These are phyloP conservation scores for Phlyctochytrium bullatum DNA, from an alignment of 192 early-diverging fungal species.

Conservation along the genomic window DNA sequence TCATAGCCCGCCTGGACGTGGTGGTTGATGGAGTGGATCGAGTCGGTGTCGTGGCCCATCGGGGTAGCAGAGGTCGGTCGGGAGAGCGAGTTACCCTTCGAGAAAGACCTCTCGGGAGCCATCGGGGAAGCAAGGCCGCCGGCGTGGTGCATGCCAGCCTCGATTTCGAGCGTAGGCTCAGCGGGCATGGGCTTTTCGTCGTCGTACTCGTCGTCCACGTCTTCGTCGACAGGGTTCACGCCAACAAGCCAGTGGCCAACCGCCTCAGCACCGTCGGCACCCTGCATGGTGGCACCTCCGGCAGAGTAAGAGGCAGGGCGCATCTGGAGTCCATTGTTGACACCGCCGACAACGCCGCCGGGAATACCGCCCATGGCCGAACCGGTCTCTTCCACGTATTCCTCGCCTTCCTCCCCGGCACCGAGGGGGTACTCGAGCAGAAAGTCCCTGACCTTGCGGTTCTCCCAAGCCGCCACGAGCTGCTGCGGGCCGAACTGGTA, in stretches of 20 bases:
- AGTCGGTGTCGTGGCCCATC: background rate
- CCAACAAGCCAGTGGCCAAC: background rate
- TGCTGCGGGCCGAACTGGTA: background rate
- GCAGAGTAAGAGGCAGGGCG: no score
- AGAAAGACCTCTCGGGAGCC: background rate
- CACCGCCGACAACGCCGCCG: no score
- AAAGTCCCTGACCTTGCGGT: slow-evolving; percentile 6
- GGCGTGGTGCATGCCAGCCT: background rate
- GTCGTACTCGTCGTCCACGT: background rate
- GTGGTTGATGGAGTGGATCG: background rate
- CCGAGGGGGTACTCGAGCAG: background rate
- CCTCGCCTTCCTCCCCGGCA: background rate
- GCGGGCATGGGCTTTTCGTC: background rate
- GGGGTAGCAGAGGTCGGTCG: background rate
- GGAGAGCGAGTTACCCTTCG: background rate
- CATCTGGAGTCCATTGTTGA: no score
- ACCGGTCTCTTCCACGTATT: background rate
- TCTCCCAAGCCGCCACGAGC: slow-evolving; percentile 24
- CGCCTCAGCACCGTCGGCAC: background rate
- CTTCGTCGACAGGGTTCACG: slow-evolving; percentile 1
- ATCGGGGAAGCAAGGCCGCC: background rate
- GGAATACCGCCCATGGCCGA: no score
- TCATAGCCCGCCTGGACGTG: background rate
- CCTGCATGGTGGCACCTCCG: no score
- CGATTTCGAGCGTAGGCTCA: background rate